These are phyloP conservation scores for Coprinopsis sp. DNA, from an alignment of 768 basidiomycete genomes.

Conservation along the genomic window DNA sequence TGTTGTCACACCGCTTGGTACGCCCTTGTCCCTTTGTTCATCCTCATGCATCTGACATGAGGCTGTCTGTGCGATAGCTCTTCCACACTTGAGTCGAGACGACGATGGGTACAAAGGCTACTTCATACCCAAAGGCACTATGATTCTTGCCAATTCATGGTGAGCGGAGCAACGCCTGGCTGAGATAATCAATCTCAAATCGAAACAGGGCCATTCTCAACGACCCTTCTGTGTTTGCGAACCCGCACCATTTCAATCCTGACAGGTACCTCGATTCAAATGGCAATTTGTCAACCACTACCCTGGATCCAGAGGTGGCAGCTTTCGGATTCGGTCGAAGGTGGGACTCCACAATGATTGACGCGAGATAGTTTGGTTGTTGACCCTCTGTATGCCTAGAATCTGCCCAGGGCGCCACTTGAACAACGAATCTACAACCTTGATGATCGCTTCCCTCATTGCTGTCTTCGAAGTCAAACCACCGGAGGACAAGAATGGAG, in stretches of 20 bases:
- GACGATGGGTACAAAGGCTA: constrained; percentile 34
- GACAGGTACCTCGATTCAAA: no score
- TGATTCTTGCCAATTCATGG: constrained; percentile 20
- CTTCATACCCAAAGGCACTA: constrained; percentile 31
- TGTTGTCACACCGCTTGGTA: constrained; percentile 8
- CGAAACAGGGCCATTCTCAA: no score
- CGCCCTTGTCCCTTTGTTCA: neutral
- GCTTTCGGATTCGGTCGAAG: no score
- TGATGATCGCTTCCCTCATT: constrained; percentile 9
- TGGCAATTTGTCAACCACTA: no score
- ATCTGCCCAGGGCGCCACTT: constrained; percentile 7
- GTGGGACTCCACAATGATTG: no score
- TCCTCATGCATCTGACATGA: neutral
- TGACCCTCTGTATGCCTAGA: constrained; percentile 1
- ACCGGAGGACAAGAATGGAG: neutral
- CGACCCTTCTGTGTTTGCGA: no score
- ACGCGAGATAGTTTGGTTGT: no score
- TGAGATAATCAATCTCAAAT: no score
- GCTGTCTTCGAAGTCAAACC: neutral
- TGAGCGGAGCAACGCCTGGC: no score
- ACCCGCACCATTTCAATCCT: no score
- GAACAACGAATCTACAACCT: constrained; percentile 10
- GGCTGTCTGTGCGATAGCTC: constrained; percentile 2
- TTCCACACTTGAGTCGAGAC: constrained; percentile 13
- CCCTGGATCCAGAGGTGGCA: no score